Evolutionary conservation across 164 flowering plant species (phyloP).

Genomic region (Tetracentron sinense): DNA sequence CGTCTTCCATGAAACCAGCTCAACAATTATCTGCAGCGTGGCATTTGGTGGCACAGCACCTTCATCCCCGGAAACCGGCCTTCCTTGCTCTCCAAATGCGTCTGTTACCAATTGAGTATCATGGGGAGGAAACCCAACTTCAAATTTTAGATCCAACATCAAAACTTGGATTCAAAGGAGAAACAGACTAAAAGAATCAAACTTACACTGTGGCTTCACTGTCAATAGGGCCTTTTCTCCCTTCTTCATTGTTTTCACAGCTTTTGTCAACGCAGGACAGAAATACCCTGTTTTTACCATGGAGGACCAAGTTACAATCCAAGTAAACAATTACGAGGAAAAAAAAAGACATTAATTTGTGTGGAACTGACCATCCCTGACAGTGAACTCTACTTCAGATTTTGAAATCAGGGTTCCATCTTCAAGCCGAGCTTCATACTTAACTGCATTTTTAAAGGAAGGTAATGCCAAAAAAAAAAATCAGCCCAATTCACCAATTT

Average conservation of each 20-base stretch:
- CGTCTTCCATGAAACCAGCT: constrained; percentile 86
- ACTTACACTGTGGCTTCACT: constrained; percentile 92
- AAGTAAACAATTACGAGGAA: too few species aligned
- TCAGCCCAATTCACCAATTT: too few species aligned
- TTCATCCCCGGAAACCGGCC: constrained; percentile 49
- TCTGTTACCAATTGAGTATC: constrained; percentile 35
- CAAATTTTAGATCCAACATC: too few species aligned
- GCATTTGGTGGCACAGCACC: constrained; percentile 82
- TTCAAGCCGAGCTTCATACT: constrained; percentile 75
- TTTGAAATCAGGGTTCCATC: constrained; percentile 74
- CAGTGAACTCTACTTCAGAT: constrained; percentile 76
- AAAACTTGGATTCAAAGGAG: not conserved
- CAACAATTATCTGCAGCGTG: constrained; percentile 51
- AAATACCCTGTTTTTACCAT: constrained; percentile 57
- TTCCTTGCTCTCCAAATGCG: constrained; percentile 89
- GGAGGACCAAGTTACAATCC: too few species aligned
- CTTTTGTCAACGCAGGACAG: constrained; percentile 79
- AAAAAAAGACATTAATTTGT: not conserved
- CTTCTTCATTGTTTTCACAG: constrained; percentile 94
- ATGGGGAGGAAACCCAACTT: not conserved
- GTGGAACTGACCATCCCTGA: constrained; percentile 51
- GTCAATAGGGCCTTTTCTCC: constrained; percentile 75
- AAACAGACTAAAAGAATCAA: not conserved
- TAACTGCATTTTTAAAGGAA: constrained; percentile 58
- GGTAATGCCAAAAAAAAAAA: too few species aligned